Percentiles rank a stretch among this genome's conserved stretches.
These are phyloP conservation scores for Dioscorea cayenensis DNA, from an alignment of 116 monocot genomes.

Conservation along the genomic window DNA sequence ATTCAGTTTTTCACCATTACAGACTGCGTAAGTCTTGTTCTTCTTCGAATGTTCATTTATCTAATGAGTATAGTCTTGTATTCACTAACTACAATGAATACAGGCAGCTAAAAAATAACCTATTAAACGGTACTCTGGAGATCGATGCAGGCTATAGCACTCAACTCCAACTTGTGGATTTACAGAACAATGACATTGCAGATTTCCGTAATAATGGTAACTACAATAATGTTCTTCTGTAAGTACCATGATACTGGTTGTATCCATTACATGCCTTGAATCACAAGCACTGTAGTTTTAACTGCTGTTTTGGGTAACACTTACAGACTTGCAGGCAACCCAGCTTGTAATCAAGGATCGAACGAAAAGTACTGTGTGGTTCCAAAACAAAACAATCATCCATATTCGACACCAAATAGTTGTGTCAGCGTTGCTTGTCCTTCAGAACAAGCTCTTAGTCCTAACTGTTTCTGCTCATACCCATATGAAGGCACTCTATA, in stretches of 20 bases:
- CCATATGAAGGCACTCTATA: neutral
- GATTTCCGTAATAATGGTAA: constrained; percentile 14
- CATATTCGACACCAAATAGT: neutral
- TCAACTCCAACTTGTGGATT: constrained; percentile 47
- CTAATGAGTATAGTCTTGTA: neutral
- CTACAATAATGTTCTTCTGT: constrained; percentile 15
- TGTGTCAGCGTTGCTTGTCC: neutral
- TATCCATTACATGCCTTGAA: neutral
- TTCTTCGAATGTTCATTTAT: neutral
- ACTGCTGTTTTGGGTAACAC: neutral
- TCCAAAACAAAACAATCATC: neutral
- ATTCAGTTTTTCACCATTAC: too few species aligned
- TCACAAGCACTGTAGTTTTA: neutral
- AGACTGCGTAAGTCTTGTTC: too few species aligned
- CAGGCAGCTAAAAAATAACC: constrained; percentile 49
- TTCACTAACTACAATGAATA: neutral
- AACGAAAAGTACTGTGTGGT: neutral
- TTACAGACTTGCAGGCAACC: neutral
- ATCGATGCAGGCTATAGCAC: constrained; percentile 27
- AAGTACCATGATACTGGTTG: neutral
- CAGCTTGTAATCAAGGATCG: neutral
- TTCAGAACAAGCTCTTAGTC: neutral
- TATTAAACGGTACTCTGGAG: constrained; percentile 49
- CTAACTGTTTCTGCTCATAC: neutral
- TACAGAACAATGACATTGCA: constrained; percentile 46